Evolutionary conservation across 78 protist genomes (phyloP).

Genomic region (Dictyostelium intermedium): DNA sequence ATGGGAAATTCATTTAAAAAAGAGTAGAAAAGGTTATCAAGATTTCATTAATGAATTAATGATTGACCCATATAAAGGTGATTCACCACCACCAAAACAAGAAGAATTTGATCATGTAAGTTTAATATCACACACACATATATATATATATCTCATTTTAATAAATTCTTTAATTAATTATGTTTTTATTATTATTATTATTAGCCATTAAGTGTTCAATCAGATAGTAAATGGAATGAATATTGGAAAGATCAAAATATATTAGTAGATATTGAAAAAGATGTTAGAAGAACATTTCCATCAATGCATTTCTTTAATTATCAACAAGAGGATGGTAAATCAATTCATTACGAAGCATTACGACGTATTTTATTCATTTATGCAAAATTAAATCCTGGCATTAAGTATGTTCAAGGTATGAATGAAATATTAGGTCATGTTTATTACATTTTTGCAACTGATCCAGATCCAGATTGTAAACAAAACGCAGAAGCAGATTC

Average conservation of each 20-base stretch:
- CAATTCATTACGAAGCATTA: slow-evolving; percentile 83
- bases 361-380: slow-evolving; percentile 79
- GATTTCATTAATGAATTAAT: slow-evolving; percentile 64
- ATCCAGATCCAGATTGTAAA: slow-evolving; percentile 48
- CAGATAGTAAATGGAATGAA: slow-evolving; percentile 82
- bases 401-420: slow-evolving; percentile 91
- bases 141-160: not conserved
- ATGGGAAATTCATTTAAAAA: slow-evolving; percentile 32
- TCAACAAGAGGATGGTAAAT: slow-evolving; percentile 47
- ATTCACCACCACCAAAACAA: slow-evolving; percentile 16
- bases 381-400: slow-evolving; percentile 87
- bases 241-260: slow-evolving; percentile 76
- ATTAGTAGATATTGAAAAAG: slow-evolving; percentile 80
- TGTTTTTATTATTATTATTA: not conserved
- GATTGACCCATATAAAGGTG: slow-evolving; percentile 56
- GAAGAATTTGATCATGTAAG: slow-evolving; percentile 66
- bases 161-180: not conserved
- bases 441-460: slow-evolving; percentile 82
- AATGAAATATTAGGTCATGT: slow-evolving; percentile 91
- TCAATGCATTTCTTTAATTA: slow-evolving; percentile 76
- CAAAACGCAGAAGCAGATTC: slow-evolving; percentile 91
- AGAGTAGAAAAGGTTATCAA: slow-evolving; percentile 39
- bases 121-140: not conserved
- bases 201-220: slow-evolving; percentile 64
- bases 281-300: slow-evolving; percentile 84